A percentile compares a stretch with the other conserved stretches of the same genome.
Conservation (phyloP, 305 asterid species). For the Fraxinus greggii region DNA sequence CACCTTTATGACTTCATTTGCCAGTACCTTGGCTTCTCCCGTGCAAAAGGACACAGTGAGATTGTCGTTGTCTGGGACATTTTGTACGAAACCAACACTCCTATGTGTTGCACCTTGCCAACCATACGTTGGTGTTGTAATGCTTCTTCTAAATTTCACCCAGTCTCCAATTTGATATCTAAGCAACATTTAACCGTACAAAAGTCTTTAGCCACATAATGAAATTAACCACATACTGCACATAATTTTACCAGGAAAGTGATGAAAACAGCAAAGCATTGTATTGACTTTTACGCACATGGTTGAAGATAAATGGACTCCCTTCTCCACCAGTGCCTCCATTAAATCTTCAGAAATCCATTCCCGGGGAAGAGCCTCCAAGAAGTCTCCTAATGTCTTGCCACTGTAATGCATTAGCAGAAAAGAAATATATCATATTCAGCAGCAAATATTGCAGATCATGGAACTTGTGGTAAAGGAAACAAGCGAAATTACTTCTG, state of each 20-base stretch:
- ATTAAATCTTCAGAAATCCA: constrained; percentile 95
- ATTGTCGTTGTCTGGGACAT: constrained; percentile 68
- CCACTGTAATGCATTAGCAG: constrained; percentile 63
- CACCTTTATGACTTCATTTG: constrained; percentile 77
- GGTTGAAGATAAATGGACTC: constrained; percentile 77
- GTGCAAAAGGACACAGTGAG: constrained; percentile 82
- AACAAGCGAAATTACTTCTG: constrained; percentile 21
- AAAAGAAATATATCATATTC: constrained; percentile 20
- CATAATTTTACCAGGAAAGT: constrained; percentile 14
- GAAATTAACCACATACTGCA: constrained; percentile 26
- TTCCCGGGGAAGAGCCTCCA: constrained; percentile 96
- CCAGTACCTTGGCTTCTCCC: constrained; percentile 67
- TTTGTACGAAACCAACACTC: constrained; percentile 95
- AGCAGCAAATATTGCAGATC: constrained; percentile 19
- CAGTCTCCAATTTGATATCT: constrained; percentile 91
- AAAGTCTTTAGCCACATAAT: constrained; percentile 21
- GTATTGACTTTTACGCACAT: constrained; percentile 42
- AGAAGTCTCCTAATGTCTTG: constrained; percentile 68
- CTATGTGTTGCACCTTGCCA: constrained; percentile 90
- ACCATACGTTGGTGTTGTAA: constrained; percentile 73
- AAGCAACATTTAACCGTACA: constrained; percentile 22
- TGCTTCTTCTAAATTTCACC: constrained; percentile 82
- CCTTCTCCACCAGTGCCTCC: constrained; percentile 73
- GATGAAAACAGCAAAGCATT: constrained; percentile 15
- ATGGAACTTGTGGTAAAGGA: constrained; percentile 9